A percentile compares a stretch with the other conserved stretches of the same genome.
Evolutionary conservation across 192 early-diverging fungal genomes (phyloP).

Genomic region (Coemansia pectinata): DNA sequence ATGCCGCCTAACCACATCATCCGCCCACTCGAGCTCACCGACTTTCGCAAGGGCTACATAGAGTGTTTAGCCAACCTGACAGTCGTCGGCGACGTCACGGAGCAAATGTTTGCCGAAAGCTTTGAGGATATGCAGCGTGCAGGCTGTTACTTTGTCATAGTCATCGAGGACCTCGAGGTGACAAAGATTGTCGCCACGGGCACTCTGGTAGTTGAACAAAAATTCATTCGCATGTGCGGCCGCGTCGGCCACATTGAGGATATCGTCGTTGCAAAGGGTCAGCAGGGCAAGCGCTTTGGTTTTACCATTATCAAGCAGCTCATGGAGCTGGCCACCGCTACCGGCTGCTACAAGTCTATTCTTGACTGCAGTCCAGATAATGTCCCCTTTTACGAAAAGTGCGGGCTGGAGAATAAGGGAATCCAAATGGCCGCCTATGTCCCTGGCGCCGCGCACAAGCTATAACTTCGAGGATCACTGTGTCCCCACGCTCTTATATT

Average conservation of each 20-base stretch:
- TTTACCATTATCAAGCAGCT: constrained; percentile 83
- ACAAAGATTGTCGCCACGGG: constrained; percentile 76
- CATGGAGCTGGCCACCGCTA: constrained; percentile 65
- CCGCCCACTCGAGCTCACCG: constrained; percentile 72
- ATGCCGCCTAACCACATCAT: constrained; percentile 71
- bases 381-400: constrained; percentile 91
- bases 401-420: constrained; percentile 77
- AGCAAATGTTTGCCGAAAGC: constrained; percentile 71
- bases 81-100: constrained; percentile 70
- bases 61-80: constrained; percentile 77
- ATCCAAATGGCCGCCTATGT: constrained; percentile 69
- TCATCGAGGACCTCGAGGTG: constrained; percentile 67
- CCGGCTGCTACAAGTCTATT: constrained; percentile 92
- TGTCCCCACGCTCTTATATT: not conserved
- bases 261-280: constrained; percentile 73
- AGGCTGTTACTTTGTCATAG: constrained; percentile 73
- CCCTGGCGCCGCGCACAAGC: constrained; percentile 23
- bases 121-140: constrained; percentile 75
- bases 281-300: constrained; percentile 72
- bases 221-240: constrained; percentile 82
- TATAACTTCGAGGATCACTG: not conserved
- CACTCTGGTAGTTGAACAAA: constrained; percentile 86
- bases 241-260: constrained; percentile 94
- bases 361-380: constrained; percentile 74
- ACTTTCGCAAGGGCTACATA: constrained; percentile 77